Percentiles rank a stretch among this genome's conserved stretches.
phyloP scores from a whole-genome alignment of 495 filamentous ascomycete genomes.

The Neurospora sp. region DNA sequence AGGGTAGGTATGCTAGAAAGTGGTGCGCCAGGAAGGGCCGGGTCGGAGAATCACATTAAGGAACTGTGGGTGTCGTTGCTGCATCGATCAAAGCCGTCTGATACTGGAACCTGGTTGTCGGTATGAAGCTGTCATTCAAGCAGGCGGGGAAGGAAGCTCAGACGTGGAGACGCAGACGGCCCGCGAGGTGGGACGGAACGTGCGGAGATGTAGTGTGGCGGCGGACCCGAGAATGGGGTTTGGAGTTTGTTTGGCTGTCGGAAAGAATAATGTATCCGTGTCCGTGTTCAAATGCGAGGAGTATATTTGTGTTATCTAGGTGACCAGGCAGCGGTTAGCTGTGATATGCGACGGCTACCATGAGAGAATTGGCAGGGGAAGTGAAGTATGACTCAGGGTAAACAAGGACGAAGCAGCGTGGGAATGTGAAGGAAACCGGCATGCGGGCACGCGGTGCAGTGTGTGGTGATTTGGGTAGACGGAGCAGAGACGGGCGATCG shows the following conservation, averaged over 20 bases:
- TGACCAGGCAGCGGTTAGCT: not conserved
- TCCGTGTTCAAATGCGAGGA: not conserved
- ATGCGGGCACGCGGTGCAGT: not conserved
- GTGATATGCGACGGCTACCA: not conserved
- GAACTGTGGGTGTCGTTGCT: not conserved
- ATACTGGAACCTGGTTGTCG: not conserved
- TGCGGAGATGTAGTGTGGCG: not conserved
- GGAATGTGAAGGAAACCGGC: not conserved
- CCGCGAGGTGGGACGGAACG: not conserved
- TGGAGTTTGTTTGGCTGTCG: not conserved
- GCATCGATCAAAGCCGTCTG: not conserved
- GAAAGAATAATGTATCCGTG: not conserved
- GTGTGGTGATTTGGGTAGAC: not conserved
- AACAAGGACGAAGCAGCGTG: not conserved
- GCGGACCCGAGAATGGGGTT: not conserved
- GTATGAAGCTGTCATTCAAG: not conserved
- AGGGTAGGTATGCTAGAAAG: not conserved
- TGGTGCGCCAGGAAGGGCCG: not conserved
- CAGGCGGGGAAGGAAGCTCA: not conserved
- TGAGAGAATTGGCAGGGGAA: not conserved
- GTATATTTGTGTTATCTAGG: not conserved
- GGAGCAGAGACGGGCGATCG: not conserved
- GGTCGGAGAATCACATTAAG: not conserved
- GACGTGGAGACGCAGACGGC: not conserved
- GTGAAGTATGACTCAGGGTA: not conserved